phyloP scores from a whole-genome alignment of 78 protist genomes.

The Capsaspora owczarzaki region DNA sequence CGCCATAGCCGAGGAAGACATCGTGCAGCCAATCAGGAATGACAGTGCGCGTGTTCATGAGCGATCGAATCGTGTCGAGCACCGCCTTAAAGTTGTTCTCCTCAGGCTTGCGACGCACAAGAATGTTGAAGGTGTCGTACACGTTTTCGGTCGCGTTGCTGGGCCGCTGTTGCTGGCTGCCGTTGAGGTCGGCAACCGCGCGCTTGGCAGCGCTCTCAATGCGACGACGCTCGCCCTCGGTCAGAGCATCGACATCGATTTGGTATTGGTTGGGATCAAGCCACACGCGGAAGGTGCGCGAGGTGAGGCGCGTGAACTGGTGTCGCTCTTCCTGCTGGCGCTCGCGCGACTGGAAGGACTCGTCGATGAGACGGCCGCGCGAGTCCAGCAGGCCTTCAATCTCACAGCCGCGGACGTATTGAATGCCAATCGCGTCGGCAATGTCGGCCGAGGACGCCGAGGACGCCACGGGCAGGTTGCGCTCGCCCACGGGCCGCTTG shows the following conservation, averaged over 20 bases:
- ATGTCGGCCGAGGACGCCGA: not conserved
- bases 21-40: constrained; percentile 88
- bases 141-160: constrained; percentile 13
- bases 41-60: constrained; percentile 44
- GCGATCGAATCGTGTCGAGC: constrained; percentile 71
- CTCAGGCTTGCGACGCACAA: constrained; percentile 79
- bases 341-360: not conserved
- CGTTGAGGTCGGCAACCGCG: not conserved
- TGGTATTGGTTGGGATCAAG: constrained; percentile 71
- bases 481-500: not conserved
- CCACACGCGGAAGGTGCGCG: constrained; percentile 38
- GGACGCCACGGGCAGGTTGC: not conserved
- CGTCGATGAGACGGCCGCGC: constrained; percentile 8
- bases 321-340: not conserved
- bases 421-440: constrained; percentile 12
- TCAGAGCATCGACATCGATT: constrained; percentile 7
- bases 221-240: not conserved
- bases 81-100: constrained; percentile 83
- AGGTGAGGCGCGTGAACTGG: not conserved
- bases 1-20: constrained; percentile 75
- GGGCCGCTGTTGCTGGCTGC: too few species aligned
- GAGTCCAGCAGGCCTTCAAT: constrained; percentile 21
- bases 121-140: constrained; percentile 62
- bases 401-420: constrained; percentile 60
- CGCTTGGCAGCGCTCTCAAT: too few species aligned